Evolutionary conservation across 2,329 filamentous ascomycete species (phyloP), one percentile per base, ranked within the genome.

Genomic region (Alternaria postmessia): DNA sequence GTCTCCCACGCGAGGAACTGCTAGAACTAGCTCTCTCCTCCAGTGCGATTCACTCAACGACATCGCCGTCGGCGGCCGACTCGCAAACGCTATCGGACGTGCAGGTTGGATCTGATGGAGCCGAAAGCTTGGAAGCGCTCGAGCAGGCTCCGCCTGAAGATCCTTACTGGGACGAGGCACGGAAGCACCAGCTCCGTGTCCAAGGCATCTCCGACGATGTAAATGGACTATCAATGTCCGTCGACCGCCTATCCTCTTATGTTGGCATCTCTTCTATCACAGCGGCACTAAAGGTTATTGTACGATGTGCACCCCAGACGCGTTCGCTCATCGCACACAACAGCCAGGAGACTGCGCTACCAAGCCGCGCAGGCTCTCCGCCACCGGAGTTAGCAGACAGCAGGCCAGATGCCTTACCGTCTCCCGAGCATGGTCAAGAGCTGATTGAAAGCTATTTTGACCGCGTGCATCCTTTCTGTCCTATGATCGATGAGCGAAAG

Each of bases 381-480:
- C 74, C 77, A 26, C 76, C 77, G 2, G 77, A 78, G 41, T 64
- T 76, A 22, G 57, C 57, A 22, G 74, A 75, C 46, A 72, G 69
- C 54, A 64, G 72, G 61, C 68, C 76, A 54, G 59, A 81, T 47
- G 81, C 88, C 26, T 77, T 86, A 38, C 86, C 87, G 62, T 57
- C 81, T 82, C 85, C 86, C 16, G 86, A 85, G 73, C 89, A 90
- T 67, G 89, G 89, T 16, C 87, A 90, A 73, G 87, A 87, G 6
- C 81, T 92, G 9, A 87, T 92, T 41, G 88, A 92, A 67, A 88
- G 89, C n/a, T 93, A 92, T 75, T 93, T 93, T 75, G 88, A 89
- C 66, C 85, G 88, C 32, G 86, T 91, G 24, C 91, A 93, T 62
- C 86, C 89, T 1, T 89, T 92, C 66, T 85, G 89, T 4, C 91